Conservation (phyloP, 768 basidiomycete species). For the Rhizopogon sp. region DNA sequence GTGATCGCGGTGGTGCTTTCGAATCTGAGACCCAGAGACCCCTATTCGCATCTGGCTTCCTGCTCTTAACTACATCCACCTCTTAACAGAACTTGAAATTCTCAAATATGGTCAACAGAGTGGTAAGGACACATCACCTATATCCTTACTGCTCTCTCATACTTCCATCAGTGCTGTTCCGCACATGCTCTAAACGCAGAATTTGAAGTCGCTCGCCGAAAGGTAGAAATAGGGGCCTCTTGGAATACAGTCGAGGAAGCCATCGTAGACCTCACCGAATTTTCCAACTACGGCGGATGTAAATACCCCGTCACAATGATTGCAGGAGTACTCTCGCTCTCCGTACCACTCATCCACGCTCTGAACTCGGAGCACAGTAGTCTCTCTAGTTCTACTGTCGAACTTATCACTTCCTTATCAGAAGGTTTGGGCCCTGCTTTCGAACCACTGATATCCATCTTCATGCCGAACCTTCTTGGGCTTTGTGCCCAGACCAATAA, state of each 20-base stretch:
- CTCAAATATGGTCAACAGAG: no score
- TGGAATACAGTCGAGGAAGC: slow-evolving; percentile 30
- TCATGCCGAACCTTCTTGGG: slow-evolving; percentile 61
- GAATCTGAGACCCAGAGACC: no score
- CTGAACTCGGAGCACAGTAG: slow-evolving; percentile 50
- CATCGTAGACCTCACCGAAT: slow-evolving; percentile 38
- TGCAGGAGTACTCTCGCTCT: slow-evolving; percentile 42
- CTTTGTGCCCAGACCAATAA: slow-evolving; percentile 79
- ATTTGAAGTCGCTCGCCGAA: no score
- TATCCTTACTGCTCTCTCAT: no score
- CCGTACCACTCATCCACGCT: slow-evolving; percentile 50
- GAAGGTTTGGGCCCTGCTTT: slow-evolving; percentile 55
- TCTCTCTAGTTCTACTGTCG: slow-evolving; percentile 66
- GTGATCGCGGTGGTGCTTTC: no score
- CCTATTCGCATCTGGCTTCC: no score
- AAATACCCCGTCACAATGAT: slow-evolving; percentile 49
- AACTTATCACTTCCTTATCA: slow-evolving; percentile 51
- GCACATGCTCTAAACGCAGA: no score
- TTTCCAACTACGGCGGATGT: slow-evolving; percentile 51
- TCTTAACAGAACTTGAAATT: no score
- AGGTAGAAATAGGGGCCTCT: no score
- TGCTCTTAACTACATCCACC: no score
- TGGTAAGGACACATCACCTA: no score
- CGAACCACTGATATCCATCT: slow-evolving; percentile 60
- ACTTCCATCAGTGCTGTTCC: no score